Evolutionary conservation across 2,329 filamentous ascomycete genomes (phyloP), one percentile per base, ranked within the genome.

Genomic region (Ascochyta viciae-villosae): DNA sequence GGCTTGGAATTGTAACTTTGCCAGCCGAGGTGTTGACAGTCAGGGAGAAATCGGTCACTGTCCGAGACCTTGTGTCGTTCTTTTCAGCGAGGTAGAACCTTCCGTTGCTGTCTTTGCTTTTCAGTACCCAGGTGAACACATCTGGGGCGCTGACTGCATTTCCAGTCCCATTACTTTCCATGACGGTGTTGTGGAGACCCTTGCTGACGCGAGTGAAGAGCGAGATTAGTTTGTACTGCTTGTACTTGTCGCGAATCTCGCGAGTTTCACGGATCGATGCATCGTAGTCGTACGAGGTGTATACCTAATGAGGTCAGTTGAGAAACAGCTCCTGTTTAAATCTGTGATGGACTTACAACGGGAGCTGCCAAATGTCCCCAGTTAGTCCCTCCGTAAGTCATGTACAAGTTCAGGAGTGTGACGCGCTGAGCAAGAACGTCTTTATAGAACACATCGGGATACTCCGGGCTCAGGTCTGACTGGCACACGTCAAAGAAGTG

Each of bases 391-490:
- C 83, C 83, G 61, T 76, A 83, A 0, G 78, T 76, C 73, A 85
- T 84, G 60, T 84, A 85, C 13, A 84, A 55, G 41, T 76, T 83
- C 31, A 82, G 71, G 10, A 83, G 65, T 0, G 81, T 83, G 1
- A 79, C 74, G 22, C 78, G 72, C 49, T 83, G 81, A 6, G 77
- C 83, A 51, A 85, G 78, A 47, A 84, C 81, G 60, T 84, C 82
- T 64, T 84, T 84, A 65, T 84, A 85, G 52, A 82, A 85, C 1
- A 85, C 79, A 67, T 85, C 82, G 1, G 81, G 77, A 65, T 83
- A 85, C 12, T 77, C 77, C 0, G 76, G 71, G 19, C 73, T 76
- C 31, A 81, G 80, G 41, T 83, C 79, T 0, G 80, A 72, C 13
- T 68, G 48, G 59, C 82, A 84, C 50, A 77, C 68, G 49, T 84